phyloP scores from a whole-genome alignment of 768 basidiomycete species.

The Amanita polypyramis region DNA sequence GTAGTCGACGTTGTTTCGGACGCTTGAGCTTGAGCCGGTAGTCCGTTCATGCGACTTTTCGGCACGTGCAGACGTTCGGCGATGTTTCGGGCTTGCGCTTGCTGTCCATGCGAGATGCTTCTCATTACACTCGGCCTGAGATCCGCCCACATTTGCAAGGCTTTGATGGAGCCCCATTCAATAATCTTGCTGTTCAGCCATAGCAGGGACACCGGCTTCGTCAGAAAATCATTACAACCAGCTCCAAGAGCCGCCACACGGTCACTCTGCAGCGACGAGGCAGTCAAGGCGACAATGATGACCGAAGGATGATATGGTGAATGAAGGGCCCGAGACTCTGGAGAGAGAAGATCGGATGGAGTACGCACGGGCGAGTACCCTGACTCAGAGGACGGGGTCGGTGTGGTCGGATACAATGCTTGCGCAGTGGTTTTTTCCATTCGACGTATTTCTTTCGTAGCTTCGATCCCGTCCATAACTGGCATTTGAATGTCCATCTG shows the following conservation, averaged over 20 bases:
- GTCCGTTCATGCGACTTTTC: slow-evolving; percentile 22
- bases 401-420: slow-evolving; percentile 51
- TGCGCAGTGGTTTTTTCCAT: slow-evolving; percentile 62
- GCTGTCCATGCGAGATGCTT: slow-evolving; percentile 28
- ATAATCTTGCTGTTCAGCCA: slow-evolving; percentile 99
- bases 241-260: slow-evolving; percentile 96
- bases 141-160: slow-evolving; percentile 87
- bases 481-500: slow-evolving; percentile 99
- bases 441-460: slow-evolving; percentile 90
- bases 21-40: slow-evolving; percentile 13
- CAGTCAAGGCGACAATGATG: slow-evolving; percentile 98
- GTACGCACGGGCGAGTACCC: slow-evolving; percentile 24
- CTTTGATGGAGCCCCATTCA: slow-evolving; percentile 98
- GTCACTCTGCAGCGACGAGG: slow-evolving; percentile 90
- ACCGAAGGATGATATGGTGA: slow-evolving; percentile 86
- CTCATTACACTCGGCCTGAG: slow-evolving; percentile 46
- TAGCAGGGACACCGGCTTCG: slow-evolving; percentile 88
- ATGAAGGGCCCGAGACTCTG: slow-evolving; percentile 34
- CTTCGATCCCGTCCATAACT: slow-evolving; percentile 96
- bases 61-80: slow-evolving; percentile 39
- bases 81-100: slow-evolving; percentile 29
- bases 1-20: background rate
- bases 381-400: slow-evolving; percentile 52
- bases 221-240: slow-evolving; percentile 97
- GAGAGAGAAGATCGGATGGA: slow-evolving; percentile 41